phyloP scores from a whole-genome alignment of 495 filamentous ascomycete genomes.

The Hypomontagnella submonticulosa region DNA sequence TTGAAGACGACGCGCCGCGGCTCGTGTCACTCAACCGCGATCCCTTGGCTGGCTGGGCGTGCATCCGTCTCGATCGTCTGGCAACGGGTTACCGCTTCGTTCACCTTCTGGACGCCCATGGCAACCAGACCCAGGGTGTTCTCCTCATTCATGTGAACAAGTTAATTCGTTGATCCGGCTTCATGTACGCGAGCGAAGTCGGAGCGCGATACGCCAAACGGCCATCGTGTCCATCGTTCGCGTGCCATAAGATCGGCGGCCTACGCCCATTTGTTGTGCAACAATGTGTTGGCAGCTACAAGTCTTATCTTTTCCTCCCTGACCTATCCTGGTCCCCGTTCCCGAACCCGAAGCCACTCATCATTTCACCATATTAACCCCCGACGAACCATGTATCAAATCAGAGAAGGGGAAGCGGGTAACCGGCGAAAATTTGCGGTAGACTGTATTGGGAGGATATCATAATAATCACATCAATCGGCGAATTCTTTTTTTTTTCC shows the following conservation, averaged over 20 bases:
- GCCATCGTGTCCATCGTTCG: constrained; percentile 11
- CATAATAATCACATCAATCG: constrained; percentile 22
- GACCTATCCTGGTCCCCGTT: constrained; percentile 14
- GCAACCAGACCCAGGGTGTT: constrained; percentile 68
- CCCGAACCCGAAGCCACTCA: constrained; percentile 19
- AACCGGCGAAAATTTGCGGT: constrained; percentile 21
- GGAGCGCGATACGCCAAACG: constrained; percentile 8
- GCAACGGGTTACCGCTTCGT: constrained; percentile 80
- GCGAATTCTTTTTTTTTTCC: constrained; percentile 18
- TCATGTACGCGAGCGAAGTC: constrained; percentile 29
- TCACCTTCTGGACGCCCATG: constrained; percentile 72
- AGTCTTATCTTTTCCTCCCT: constrained; percentile 7
- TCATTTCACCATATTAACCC: constrained; percentile 12
- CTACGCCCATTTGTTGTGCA: constrained; percentile 21
- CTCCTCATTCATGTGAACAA: constrained; percentile 74
- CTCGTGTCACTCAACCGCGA: constrained; percentile 58
- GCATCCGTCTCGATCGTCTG: constrained; percentile 86
- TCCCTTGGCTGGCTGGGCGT: constrained; percentile 82
- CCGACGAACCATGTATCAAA: constrained; percentile 12
- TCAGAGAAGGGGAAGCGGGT: constrained; percentile 12
- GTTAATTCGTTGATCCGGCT: constrained; percentile 42
- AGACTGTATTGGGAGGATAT: constrained; percentile 22
- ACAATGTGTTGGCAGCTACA: constrained; percentile 28
- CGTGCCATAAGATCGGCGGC: constrained; percentile 9
- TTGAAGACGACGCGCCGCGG: constrained; percentile 72